Percentiles rank a stretch among this genome's conserved stretches.
Evolutionary conservation across 257 asterid genomes (phyloP).

Genomic region (Plantago elongata): DNA sequence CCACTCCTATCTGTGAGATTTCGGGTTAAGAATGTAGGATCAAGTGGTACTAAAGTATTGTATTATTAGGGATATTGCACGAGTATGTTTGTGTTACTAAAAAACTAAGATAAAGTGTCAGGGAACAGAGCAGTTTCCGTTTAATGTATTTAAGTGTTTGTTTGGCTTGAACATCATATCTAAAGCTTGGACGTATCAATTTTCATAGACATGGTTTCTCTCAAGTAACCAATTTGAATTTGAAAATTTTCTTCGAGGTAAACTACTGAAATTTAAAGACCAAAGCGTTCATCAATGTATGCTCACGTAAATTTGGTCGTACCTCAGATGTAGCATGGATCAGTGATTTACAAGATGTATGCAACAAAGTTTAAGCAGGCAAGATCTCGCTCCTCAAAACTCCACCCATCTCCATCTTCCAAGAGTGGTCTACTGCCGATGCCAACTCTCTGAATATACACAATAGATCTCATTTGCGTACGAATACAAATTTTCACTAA

Average conservation of each 20-base stretch:
- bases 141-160: slow-evolving; percentile 27
- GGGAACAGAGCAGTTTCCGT: slow-evolving; percentile 21
- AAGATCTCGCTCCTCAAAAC: slow-evolving; percentile 46
- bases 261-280: background rate
- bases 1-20: slow-evolving; percentile 39
- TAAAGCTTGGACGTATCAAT: slow-evolving; percentile 7
- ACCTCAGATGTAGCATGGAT: slow-evolving; percentile 33
- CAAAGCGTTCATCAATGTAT: slow-evolving; percentile 10
- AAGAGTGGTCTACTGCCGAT: slow-evolving; percentile 73
- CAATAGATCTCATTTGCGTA: slow-evolving; percentile 15
- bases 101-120: slow-evolving; percentile 21
- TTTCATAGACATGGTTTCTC: slow-evolving; percentile 8
- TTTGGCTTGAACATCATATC: slow-evolving; percentile 18
- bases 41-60: slow-evolving; percentile 20
- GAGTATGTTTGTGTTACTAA: slow-evolving; percentile 8
- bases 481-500: background rate
- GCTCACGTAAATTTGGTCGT: slow-evolving; percentile 12
- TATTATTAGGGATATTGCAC: slow-evolving; percentile 11
- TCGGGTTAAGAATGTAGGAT: slow-evolving; percentile 23
- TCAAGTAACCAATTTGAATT: background rate
- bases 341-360: slow-evolving; percentile 22
- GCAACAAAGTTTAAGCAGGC: slow-evolving; percentile 28
- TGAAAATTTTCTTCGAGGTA: background rate
- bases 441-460: slow-evolving; percentile 66
- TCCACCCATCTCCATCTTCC: slow-evolving; percentile 99